Base-by-base conservation (phyloP, 352 stramenopile species). In the Globisporangium yorkense region DNA sequence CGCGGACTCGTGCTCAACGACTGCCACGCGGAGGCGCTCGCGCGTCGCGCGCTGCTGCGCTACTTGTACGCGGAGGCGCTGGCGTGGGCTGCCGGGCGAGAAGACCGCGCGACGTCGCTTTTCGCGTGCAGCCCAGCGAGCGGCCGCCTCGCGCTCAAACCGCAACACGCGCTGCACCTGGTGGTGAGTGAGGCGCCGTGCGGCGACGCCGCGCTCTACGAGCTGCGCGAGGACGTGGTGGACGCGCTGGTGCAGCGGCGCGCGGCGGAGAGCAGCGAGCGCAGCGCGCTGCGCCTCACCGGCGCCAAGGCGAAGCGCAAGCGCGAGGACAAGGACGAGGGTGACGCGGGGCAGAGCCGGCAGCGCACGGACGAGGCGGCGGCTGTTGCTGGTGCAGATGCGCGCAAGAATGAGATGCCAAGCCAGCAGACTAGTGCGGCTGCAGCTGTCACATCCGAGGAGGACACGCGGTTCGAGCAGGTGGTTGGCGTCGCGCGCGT, bases 131-230 rank as follows among this genome's bases (percentile, higher is more conserved):
- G 73, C 16, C 9, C 50, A 2, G 63, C 57, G 35, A 80, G 63
- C 1, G 39, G 40, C 15, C 77, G 77, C 53, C 68, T 89, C 31
- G 41, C 54, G 20, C 66, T 96, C n/a, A 82, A 78, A 50, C 45
- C 56, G 1, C 61, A 80, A 43, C 71, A 91, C 58, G 69, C 75
- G 39, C 71, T 98, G 39, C 88, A 97, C 71, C 70, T 98, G 12
- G 98, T 90, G 61, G 87, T 97, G 53, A 97, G 78, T 52, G 92
- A 97, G 72, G 83, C 89, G 13, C 94, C 94, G 7, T 98, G 94
- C 69, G 94, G 92, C 43, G 92, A 98, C 70, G 87, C 87, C 7
- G 83, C 91, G n/a, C 97, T 98, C 59, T 98, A 98, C 67, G 56
- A 80, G 39, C 59, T 95, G n/a, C 77, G 77, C 2, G 67, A 81